These are phyloP conservation scores for Candida cerambycidarum DNA, from an alignment of 805 yeast genomes.

Conservation along the genomic window DNA sequence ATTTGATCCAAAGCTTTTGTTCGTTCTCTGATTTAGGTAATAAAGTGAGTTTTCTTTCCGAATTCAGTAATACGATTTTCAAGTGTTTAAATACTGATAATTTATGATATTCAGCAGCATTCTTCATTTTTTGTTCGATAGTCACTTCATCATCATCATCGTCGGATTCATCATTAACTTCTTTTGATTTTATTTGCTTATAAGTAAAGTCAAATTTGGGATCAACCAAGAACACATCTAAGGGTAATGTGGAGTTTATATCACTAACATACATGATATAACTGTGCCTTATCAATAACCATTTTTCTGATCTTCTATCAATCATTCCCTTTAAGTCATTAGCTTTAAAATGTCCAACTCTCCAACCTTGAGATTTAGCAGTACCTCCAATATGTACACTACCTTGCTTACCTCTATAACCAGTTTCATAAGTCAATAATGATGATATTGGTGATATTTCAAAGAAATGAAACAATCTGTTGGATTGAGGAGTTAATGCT, in stretches of 20 bases:
- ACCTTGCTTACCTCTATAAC: constrained; percentile 88
- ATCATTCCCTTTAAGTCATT: constrained; percentile 85
- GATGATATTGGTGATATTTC: constrained; percentile 90
- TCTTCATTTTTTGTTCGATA: constrained; percentile 20
- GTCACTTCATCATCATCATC: constrained; percentile 45
- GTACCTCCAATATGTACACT: constrained; percentile 74
- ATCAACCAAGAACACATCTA: constrained; percentile 92
- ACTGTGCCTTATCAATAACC: constrained; percentile 86
- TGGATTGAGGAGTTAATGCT: constrained; percentile 76
- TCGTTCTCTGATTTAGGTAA: constrained; percentile 66
- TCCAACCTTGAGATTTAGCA: constrained; percentile 91
- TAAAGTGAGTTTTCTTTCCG: constrained; percentile 75
- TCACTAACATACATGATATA: constrained; percentile 85
- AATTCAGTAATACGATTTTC: constrained; percentile 59
- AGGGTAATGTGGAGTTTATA: constrained; percentile 79
- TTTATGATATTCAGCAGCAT: constrained; percentile 12
- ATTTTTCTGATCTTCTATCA: constrained; percentile 83
- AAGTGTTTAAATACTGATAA: constrained; percentile 53
- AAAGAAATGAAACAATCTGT: constrained; percentile 78
- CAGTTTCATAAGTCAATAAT: constrained; percentile 75
- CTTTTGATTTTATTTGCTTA: constrained; percentile 35
- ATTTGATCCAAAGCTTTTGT: constrained; percentile 70
- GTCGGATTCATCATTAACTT: constrained; percentile 23
- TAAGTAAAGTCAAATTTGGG: constrained; percentile 58
- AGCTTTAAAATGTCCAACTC: constrained; percentile 83